These are phyloP conservation scores for Rhodotorula sphaerocarpa DNA, from an alignment of 768 basidiomycete species.

Conservation along the genomic window DNA sequence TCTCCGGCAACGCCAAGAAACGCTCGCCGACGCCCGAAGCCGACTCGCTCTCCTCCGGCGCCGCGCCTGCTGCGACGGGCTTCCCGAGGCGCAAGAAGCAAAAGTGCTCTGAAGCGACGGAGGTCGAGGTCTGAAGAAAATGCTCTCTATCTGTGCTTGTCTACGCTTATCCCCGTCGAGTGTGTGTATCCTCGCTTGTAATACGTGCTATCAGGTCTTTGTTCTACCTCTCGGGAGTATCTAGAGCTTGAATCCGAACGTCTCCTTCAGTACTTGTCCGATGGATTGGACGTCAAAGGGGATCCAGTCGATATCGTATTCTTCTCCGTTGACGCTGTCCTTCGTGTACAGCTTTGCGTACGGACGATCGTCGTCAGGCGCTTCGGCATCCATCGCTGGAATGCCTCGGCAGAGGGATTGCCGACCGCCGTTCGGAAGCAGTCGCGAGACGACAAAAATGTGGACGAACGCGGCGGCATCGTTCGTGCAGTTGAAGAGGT, in stretches of 20 bases:
- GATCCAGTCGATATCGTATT: constrained; percentile 24
- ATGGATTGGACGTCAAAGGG: constrained; percentile 16
- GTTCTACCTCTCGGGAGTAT: not conserved
- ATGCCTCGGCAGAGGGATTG: constrained; percentile 22
- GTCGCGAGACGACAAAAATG: constrained; percentile 19
- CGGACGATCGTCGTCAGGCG: constrained; percentile 13
- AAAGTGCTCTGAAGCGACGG: constrained; percentile 6
- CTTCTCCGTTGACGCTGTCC: constrained; percentile 18
- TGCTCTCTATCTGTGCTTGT: not conserved
- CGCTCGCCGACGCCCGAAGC: too few species aligned
- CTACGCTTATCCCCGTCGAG: not conserved
- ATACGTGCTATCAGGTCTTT: too few species aligned
- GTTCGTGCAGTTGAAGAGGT: not conserved
- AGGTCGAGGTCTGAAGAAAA: constrained; percentile 5
- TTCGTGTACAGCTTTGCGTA: constrained; percentile 31
- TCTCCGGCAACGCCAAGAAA: too few species aligned
- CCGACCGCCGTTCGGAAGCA: constrained; percentile 18
- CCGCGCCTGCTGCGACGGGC: too few species aligned
- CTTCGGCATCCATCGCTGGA: constrained; percentile 12
- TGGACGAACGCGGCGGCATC: constrained; percentile 3
- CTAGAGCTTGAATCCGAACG: constrained; percentile 12
- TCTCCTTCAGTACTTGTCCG: constrained; percentile 5
- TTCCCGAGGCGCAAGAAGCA: not conserved
- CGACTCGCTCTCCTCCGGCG: too few species aligned
- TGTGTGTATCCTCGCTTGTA: not conserved